Base-by-base conservation (phyloP, 371 early-diverging fungal species). In the Choanephora cucurbitarum region DNA sequence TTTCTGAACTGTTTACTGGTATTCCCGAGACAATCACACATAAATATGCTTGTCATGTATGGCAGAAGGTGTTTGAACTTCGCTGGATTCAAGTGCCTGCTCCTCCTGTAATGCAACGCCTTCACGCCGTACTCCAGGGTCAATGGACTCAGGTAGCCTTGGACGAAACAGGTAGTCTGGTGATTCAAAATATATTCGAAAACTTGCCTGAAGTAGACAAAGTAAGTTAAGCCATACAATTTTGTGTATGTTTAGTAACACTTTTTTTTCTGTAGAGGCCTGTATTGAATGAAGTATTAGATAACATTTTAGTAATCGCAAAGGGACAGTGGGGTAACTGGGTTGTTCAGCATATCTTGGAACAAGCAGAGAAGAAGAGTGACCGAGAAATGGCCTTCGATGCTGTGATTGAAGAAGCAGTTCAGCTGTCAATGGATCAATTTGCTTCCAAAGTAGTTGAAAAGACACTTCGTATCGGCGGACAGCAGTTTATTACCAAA, bases 291-390 rank as follows among this genome's bases (percentile, higher is more conserved):
- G 98, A 98, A 73, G 80, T 98, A 33, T 94, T 95, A 69, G 81
- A 87, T 18, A 94, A 90, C 67, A 91, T 93, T n/a, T 79, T 87
- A 8, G 82, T 83, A 51, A 82, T 99, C 32, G 95, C 99, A 15
- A 96, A 98, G 74, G 99, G 99, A 64, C 99, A 99, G 75, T 99
- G 99, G 66, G 99, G 99, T 55, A 77, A 77, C 52, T 77, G 99
- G 80, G 97, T 99, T 37, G 94, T 99, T 49, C 99, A 99, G 69
- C 99, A 99, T 66, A 92, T 99, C 24, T 79, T 99, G 47, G 98
- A 99, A 65, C 88, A 89, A 44, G 97, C 89, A 13, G 67, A 80
- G 19, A 72, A 75, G 0, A 67, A 56, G 3, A 68, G 72, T 37
- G 82, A 84, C 48, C 71, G 83, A 1, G 73, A 77, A 18, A 53